These are phyloP conservation scores for Candida chauliodis DNA, from an alignment of 805 yeast species.

Conservation along the genomic window DNA sequence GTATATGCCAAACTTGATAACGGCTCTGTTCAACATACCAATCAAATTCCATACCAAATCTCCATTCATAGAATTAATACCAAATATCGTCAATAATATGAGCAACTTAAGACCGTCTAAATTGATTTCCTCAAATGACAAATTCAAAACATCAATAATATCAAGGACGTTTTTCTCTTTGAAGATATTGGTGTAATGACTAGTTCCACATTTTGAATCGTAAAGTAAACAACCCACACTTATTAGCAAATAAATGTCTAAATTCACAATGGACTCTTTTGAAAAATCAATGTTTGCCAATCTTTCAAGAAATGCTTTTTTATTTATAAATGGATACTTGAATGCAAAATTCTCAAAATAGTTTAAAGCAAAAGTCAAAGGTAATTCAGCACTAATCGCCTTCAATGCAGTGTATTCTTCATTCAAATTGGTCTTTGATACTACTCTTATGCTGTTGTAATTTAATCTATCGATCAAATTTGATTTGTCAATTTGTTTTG, in stretches of 20 bases:
- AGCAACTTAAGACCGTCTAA: constrained; percentile 28
- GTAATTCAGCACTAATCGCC: constrained; percentile 26
- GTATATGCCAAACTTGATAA: constrained; percentile 20
- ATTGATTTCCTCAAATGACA: constrained; percentile 18
- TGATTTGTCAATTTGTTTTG: constrained; percentile 3
- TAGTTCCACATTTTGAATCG: constrained; percentile 23
- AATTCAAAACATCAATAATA: constrained; percentile 31
- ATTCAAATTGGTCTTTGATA: constrained; percentile 8
- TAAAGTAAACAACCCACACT: constrained; percentile 37
- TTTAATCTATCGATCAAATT: constrained; percentile 5
- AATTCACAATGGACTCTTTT: constrained; percentile 32
- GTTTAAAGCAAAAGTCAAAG: constrained; percentile 28
- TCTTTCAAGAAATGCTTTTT: constrained; percentile 16
- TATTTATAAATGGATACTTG: constrained; percentile 33
- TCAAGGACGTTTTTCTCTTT: constrained; percentile 27
- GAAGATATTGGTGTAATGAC: constrained; percentile 25
- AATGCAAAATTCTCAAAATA: constrained; percentile 36
- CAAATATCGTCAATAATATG: constrained; percentile 29
- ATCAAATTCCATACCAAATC: constrained; percentile 31
- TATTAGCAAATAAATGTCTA: constrained; percentile 36
- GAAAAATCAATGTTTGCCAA: constrained; percentile 27
- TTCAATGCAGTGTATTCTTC: constrained; percentile 38
- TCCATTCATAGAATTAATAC: constrained; percentile 25
- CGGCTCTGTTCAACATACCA: constrained; percentile 30
- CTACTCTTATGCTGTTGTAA: neutral